Evolutionary conservation across 441 rosid genomes (phyloP).

Genomic region (Euphorbia schlechtendalii): DNA sequence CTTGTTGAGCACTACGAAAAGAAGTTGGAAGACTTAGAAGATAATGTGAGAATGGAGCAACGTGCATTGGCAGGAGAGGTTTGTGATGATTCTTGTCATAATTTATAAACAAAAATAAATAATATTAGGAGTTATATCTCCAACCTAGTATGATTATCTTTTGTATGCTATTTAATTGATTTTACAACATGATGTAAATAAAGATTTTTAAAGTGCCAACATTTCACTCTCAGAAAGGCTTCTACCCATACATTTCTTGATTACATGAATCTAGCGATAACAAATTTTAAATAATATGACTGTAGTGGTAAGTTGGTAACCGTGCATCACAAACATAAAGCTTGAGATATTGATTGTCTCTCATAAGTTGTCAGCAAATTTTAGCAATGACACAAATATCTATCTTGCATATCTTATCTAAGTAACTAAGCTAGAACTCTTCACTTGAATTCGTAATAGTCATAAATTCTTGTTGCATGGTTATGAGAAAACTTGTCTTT

Average conservation of each 20-base stretch:
- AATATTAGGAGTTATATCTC: neutral
- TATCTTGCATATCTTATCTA: neutral
- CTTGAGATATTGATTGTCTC: neutral
- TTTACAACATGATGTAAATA: neutral
- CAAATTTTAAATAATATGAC: slow-evolving; percentile 7
- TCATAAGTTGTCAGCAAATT: neutral
- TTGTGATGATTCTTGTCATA: slow-evolving; percentile 18
- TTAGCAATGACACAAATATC: neutral
- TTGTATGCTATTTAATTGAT: neutral
- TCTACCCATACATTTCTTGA: neutral
- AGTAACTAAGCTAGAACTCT: neutral
- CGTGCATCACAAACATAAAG: no score
- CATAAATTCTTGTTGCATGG: neutral
- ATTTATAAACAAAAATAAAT: no score
- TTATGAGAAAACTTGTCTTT: neutral
- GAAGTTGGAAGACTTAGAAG: slow-evolving; percentile 63
- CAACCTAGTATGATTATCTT: neutral
- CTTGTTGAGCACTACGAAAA: slow-evolving; percentile 49
- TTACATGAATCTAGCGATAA: neutral
- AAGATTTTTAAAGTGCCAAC: neutral
- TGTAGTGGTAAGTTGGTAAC: no score
- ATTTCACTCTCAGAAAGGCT: neutral
- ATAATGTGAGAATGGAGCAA: slow-evolving; percentile 52
- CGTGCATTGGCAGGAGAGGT: slow-evolving; percentile 57
- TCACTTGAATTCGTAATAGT: neutral